Percentiles rank a stretch among this genome's conserved stretches.
These are phyloP conservation scores for Centaurea solstitialis DNA, from an alignment of 129 eudicot species.

Conservation along the genomic window DNA sequence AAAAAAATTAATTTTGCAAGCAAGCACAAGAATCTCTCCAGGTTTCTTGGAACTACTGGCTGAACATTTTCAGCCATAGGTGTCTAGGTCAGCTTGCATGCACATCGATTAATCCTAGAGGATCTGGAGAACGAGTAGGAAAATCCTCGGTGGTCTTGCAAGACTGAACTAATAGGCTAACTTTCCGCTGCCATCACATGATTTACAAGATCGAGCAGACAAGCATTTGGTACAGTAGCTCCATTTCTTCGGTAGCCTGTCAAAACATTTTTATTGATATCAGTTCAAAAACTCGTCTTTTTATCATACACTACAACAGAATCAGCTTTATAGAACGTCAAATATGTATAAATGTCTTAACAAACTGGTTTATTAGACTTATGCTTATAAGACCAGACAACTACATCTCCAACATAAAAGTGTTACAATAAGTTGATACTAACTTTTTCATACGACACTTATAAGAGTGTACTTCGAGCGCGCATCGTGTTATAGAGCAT, in stretches of 20 bases:
- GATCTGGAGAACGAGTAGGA: neutral
- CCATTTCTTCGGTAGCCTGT: conserved; percentile 98
- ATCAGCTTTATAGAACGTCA: too few species aligned
- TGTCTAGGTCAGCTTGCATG: neutral
- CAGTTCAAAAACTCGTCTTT: neutral
- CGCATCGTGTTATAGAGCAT: neutral
- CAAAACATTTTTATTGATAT: conserved; percentile 5
- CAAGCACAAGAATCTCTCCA: conserved; percentile 13
- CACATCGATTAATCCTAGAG: neutral
- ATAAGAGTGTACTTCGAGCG: neutral
- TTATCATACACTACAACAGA: neutral
- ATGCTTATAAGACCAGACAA: neutral
- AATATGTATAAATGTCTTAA: neutral
- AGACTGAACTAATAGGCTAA: conserved; percentile 23
- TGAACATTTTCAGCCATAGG: neutral
- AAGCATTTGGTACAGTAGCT: conserved; percentile 89
- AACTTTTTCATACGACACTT: neutral
- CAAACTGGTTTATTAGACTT: neutral
- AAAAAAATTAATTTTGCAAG: neutral
- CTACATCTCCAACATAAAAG: neutral
- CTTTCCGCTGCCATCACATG: conserved; percentile 90
- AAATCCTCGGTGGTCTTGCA: neutral
- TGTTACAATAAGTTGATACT: too few species aligned
- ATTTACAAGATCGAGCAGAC: conserved; percentile 78
- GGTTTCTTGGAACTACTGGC: conserved; percentile 25